Conservation (phyloP, 2,329 filamentous ascomycete genomes). For the Ceratocystis eucalypticola region DNA sequence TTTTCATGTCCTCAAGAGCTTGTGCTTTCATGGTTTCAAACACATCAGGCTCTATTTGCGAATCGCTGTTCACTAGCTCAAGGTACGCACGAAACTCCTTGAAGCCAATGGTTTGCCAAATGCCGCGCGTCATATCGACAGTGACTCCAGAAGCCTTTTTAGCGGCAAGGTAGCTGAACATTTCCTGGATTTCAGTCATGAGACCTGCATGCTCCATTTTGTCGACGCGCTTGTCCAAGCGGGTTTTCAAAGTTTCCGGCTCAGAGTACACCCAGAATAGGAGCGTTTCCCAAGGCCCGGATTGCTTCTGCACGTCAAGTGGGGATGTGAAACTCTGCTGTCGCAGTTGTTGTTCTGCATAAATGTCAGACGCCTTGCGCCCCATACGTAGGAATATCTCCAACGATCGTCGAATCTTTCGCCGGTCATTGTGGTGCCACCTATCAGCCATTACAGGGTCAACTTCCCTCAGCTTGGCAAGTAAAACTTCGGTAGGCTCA, state of each 20-base stretch:
- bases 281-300: slow-evolving; percentile 41
- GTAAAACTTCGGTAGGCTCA: slow-evolving; percentile 55
- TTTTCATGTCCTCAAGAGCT: slow-evolving; percentile 63
- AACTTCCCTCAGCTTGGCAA: slow-evolving; percentile 59
- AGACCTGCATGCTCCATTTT: slow-evolving; percentile 58
- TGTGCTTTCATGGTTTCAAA: slow-evolving; percentile 42
- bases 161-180: slow-evolving; percentile 30
- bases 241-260: slow-evolving; percentile 49
- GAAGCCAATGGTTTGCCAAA: slow-evolving; percentile 95
- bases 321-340: slow-evolving; percentile 3
- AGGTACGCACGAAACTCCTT: slow-evolving; percentile 76
- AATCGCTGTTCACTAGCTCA: slow-evolving; percentile 29
- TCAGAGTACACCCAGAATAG: slow-evolving; percentile 82
- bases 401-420: slow-evolving; percentile 79
- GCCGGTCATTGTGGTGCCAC: slow-evolving; percentile 87
- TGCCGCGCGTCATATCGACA: slow-evolving; percentile 65
- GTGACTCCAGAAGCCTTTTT: slow-evolving; percentile 33
- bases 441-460: slow-evolving; percentile 79
- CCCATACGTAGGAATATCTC: slow-evolving; percentile 83
- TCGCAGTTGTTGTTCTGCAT: slow-evolving; percentile 52
- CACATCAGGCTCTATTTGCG: slow-evolving; percentile 23
- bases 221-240: slow-evolving; percentile 66
- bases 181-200: slow-evolving; percentile 35
- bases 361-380: slow-evolving; percentile 69
- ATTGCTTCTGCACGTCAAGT: neutral